Percentiles rank a stretch among this genome's conserved stretches.
Evolutionary conservation across 129 eudicot genomes (phyloP).

Genomic region (carrot (Daucus carota)): DH1_v3.0 NC_030389.2:34362001-34362500

Average conservation of each 20-base stretch:
- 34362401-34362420: background rate
- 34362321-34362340: constrained; percentile 28
- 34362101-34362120: background rate
- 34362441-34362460: background rate
- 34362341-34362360: constrained; percentile 20
- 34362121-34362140: background rate
- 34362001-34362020: background rate
- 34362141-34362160: background rate
- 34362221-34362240: background rate
- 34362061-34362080: background rate
- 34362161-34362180: no score
- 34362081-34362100: background rate
- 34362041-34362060: background rate
- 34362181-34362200: background rate
- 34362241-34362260: constrained; percentile 27
- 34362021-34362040: background rate
- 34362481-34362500: background rate
- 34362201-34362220: background rate
- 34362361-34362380: constrained; percentile 21
- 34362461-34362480: background rate
- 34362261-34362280: constrained; percentile 33
- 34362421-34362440: background rate
- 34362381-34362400: background rate
- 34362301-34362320: constrained; percentile 17
- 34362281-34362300: constrained; percentile 16